These are phyloP conservation scores for Canna indica DNA, from an alignment of 176 grass and related monocot species.

Conservation along the genomic window DNA sequence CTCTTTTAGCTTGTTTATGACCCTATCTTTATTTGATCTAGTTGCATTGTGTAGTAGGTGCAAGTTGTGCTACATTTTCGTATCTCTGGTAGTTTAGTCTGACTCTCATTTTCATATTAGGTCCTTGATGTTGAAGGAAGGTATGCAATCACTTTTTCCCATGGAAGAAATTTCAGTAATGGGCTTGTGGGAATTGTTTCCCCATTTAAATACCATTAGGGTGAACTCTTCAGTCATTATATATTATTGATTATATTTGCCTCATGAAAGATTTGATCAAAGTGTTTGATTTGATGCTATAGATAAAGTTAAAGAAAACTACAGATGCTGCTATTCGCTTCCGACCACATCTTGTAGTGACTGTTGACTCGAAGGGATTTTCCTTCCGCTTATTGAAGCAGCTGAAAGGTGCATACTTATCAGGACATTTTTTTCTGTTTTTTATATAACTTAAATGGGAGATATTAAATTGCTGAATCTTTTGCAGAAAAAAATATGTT, in stretches of 20 bases:
- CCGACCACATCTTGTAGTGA: conserved; percentile 76
- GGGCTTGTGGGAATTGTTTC: conserved; percentile 88
- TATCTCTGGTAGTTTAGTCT: too few relatives aligned
- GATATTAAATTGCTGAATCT: conserved; percentile 16
- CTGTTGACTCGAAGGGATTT: conserved; percentile 89
- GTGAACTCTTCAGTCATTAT: conserved; percentile 28
- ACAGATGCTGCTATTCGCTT: conserved; percentile 50
- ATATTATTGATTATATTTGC: conserved; percentile 3
- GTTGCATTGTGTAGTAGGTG: too few relatives aligned
- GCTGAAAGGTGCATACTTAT: conserved; percentile 46
- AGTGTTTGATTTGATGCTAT: conserved; percentile 24
- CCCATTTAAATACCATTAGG: conserved; percentile 71
- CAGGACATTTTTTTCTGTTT: conserved; percentile 8
- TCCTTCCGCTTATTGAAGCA: conserved; percentile 73
- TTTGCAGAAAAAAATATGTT: conserved; percentile 43
- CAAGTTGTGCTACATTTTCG: too few relatives aligned
- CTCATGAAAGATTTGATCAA: not conserved
- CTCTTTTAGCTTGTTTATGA: too few relatives aligned
- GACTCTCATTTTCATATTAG: conserved; percentile 21
- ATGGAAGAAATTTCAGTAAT: conserved; percentile 96
- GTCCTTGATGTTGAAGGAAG: conserved; percentile 61
- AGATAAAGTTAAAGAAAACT: conserved; percentile 55
- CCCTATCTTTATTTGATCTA: too few relatives aligned
- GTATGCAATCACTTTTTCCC: conserved; percentile 64
- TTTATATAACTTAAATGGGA: not conserved